Conservation (phyloP, 1,139 yeast genomes). For the Suhomyces bokatorum region DNA sequence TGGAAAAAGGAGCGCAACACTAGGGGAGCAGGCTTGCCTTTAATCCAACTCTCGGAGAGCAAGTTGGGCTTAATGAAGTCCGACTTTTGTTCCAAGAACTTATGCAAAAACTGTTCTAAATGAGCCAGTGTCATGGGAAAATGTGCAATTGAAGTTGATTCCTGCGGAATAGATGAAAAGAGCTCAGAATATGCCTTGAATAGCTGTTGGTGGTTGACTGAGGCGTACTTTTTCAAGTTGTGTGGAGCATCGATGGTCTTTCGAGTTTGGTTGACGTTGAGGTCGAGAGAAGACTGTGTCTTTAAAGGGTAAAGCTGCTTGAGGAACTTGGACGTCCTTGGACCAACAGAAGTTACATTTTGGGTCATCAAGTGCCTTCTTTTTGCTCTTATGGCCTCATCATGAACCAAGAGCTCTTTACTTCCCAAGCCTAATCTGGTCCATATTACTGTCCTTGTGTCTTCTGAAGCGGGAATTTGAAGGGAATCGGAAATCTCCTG, state of each 20-base stretch:
- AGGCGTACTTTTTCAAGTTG: slow-evolving; percentile 17
- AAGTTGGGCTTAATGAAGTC: slow-evolving; percentile 25
- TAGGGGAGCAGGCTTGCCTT: slow-evolving; percentile 4
- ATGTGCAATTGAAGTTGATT: not conserved
- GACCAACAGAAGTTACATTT: not conserved
- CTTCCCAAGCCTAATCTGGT: slow-evolving; percentile 1
- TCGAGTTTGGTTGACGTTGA: slow-evolving; percentile 5
- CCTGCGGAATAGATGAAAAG: slow-evolving; percentile 20
- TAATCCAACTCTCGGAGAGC: slow-evolving; percentile 17
- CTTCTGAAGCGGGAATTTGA: not conserved
- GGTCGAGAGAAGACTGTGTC: slow-evolving; percentile 5
- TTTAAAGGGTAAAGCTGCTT: slow-evolving; percentile 36
- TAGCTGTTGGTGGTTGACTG: slow-evolving; percentile 29
- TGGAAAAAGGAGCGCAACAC: slow-evolving; percentile 16
- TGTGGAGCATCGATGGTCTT: slow-evolving; percentile 11
- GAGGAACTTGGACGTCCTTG: slow-evolving; percentile 24
- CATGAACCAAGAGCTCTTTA: not conserved
- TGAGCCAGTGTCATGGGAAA: slow-evolving; percentile 28
- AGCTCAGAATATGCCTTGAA: slow-evolving; percentile 34
- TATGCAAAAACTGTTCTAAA: slow-evolving; percentile 37
- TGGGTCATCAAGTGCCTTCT: not conserved
- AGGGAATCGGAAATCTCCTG: not conserved
- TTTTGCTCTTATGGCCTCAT: not conserved
- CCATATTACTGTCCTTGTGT: not conserved
- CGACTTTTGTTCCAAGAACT: slow-evolving; percentile 24